phyloP scores from a whole-genome alignment of 2,329 filamentous ascomycete genomes.

The Arthroderma sp. region DNA sequence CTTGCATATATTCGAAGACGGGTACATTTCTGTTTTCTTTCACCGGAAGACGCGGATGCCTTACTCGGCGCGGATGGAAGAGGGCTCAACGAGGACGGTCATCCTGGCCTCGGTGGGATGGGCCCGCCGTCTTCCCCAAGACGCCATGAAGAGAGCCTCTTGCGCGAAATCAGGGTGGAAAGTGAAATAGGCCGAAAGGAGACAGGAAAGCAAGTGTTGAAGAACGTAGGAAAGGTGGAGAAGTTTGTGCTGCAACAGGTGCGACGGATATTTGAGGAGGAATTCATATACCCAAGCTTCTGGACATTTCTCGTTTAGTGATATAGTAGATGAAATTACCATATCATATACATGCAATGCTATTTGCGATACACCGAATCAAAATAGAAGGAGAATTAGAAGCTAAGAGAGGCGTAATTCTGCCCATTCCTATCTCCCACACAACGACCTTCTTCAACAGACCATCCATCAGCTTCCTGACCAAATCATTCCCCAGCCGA shows the following conservation, averaged over 20 bases:
- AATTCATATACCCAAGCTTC: constrained; percentile 96
- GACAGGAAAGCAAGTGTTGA: constrained; percentile 82
- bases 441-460: too few relatives aligned
- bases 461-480: too few relatives aligned
- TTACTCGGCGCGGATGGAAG: constrained; percentile 39
- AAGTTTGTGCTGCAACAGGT: constrained; percentile 95
- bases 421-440: too few relatives aligned
- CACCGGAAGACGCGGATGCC: constrained; percentile 76
- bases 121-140: constrained; percentile 15
- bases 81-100: constrained; percentile 8
- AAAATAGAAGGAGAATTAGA: too few relatives aligned
- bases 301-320: constrained; percentile 87
- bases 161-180: constrained; percentile 90
- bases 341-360: background rate
- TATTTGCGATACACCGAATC: too few relatives aligned
- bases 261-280: constrained; percentile 91
- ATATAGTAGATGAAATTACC: background rate
- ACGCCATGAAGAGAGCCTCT: constrained; percentile 53
- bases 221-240: constrained; percentile 98
- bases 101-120: constrained; percentile 5
- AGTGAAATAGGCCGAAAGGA: constrained; percentile 93
- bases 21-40: constrained; percentile 88
- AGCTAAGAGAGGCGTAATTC: too few relatives aligned
- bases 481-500: too few relatives aligned
- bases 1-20: constrained; percentile 79